Conservation (phyloP, 129 eudicot genomes). For the Calendula officinalis region DNA sequence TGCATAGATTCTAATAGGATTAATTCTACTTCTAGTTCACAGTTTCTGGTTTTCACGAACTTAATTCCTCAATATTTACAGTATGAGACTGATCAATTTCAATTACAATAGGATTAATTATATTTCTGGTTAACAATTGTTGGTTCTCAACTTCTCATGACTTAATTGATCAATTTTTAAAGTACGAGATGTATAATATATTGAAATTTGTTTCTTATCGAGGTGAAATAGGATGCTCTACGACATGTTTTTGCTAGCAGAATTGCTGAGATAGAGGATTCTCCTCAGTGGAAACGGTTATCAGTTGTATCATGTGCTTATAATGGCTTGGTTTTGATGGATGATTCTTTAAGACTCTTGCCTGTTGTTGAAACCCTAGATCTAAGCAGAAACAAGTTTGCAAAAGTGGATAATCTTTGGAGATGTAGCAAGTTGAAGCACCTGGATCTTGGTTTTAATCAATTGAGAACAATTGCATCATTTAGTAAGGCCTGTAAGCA, state of each 20-base stretch:
- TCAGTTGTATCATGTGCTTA: constrained; percentile 84
- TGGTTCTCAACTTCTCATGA: background rate
- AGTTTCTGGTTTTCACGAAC: background rate
- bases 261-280: constrained; percentile 82
- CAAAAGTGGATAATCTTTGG: constrained; percentile 82
- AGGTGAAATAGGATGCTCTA: constrained; percentile 68
- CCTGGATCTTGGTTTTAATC: constrained; percentile 90
- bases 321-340: constrained; percentile 86
- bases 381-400: constrained; percentile 87
- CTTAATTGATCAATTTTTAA: background rate
- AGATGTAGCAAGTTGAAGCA: constrained; percentile 72
- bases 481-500: constrained; percentile 66
- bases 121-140: background rate
- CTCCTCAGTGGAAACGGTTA: constrained; percentile 78
- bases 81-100: background rate
- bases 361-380: constrained; percentile 90
- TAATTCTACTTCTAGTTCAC: background rate
- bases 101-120: background rate
- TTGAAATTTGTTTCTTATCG: constrained; percentile 18
- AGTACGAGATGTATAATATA: background rate
- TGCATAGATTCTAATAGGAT: background rate
- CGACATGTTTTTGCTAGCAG: constrained; percentile 91
- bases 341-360: constrained; percentile 88
- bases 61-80: background rate
- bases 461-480: constrained; percentile 63